Evolutionary conservation across 352 stramenopile species (phyloP).

Genomic region (Phytophthora hybrid): DNA sequence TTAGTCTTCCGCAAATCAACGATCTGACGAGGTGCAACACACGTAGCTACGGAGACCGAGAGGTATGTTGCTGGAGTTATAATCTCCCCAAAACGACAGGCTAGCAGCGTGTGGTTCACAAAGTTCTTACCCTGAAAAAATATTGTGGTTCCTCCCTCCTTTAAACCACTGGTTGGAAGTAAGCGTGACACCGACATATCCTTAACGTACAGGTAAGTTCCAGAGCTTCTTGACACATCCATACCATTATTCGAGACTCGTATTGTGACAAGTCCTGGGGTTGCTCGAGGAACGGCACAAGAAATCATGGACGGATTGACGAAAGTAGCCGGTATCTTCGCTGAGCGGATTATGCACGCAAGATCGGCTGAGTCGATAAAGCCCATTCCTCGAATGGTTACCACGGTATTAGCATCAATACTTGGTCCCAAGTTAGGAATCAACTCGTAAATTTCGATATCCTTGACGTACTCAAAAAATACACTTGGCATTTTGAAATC

Average conservation of each 20-base stretch:
- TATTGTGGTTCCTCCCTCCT: slow-evolving; percentile 83
- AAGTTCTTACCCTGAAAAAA: slow-evolving; percentile 96
- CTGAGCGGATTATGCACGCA: slow-evolving; percentile 59
- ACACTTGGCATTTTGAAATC: slow-evolving; percentile 59
- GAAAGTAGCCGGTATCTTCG: slow-evolving; percentile 53
- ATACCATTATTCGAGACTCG: slow-evolving; percentile 86
- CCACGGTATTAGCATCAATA: slow-evolving; percentile 60
- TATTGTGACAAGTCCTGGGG: slow-evolving; percentile 71
- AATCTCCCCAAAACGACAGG: slow-evolving; percentile 88
- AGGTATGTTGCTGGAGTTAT: slow-evolving; percentile 83
- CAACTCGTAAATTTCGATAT: slow-evolving; percentile 57
- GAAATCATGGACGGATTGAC: slow-evolving; percentile 56
- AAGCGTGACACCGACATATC: slow-evolving; percentile 87
- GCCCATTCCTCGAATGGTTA: slow-evolving; percentile 66
- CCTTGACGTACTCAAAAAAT: slow-evolving; percentile 55
- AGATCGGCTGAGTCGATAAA: slow-evolving; percentile 72
- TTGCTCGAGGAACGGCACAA: slow-evolving; percentile 68
- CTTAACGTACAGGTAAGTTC: slow-evolving; percentile 82
- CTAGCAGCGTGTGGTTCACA: slow-evolving; percentile 87
- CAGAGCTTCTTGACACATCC: slow-evolving; percentile 56
- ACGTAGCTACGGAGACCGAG: slow-evolving; percentile 76
- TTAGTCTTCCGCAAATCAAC: slow-evolving; percentile 50
- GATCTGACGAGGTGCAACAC: slow-evolving; percentile 77
- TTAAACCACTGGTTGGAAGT: slow-evolving; percentile 74
- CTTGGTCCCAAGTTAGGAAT: slow-evolving; percentile 65